Base-by-base conservation (phyloP, 2,329 filamentous ascomycete genomes). In the Alternaria consortialis region DNA sequence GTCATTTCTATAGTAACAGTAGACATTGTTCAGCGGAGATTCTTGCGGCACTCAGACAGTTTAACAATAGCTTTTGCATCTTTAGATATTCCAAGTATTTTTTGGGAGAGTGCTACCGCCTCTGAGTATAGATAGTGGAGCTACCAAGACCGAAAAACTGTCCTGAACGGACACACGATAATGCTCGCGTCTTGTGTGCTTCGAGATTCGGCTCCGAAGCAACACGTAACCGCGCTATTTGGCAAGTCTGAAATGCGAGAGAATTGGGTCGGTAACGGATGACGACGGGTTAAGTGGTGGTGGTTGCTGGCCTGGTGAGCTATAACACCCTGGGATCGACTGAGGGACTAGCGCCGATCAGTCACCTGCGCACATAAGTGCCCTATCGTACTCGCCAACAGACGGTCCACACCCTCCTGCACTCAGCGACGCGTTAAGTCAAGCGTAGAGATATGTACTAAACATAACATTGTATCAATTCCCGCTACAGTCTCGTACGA, bases 401-500 rank as follows among this genome's bases (percentile, higher is more conserved):
- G 11, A 36, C 44, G 36, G 50, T 37, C 20, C 57, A 62, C 54
- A 31, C 47, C 39, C 48, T 37, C 48, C 29, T 43, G 51, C 55
- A 46, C 43, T 53, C 51, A 54, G 31, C 51, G 17, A 50, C 54
- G 40, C 51, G 37, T 46, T 50, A 55, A 53, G 58, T 52, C 53
- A 60, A 53, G 46, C 29, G 48, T 36, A 47, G 34, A 47, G 54
- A 54, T 37, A 48, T 51, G 32, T 42, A 39, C 48, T 53, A 58
- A 42, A 46, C 53, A 58, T 23, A 25, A 27, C 48, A 53, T 34
- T 44, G 53, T 50, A 53, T 39, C 56, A 51, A 34, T 43, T 55
- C 36, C 43, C 36, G 53, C 58, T 31, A 40, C 55, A 52, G 53
- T 53, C 58, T 59, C 53, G 61, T 59, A 63, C 58, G 54, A 58